Evolutionary conservation across 495 filamentous ascomycete species (phyloP).

Genomic region (Jackrogersella minutella): DNA sequence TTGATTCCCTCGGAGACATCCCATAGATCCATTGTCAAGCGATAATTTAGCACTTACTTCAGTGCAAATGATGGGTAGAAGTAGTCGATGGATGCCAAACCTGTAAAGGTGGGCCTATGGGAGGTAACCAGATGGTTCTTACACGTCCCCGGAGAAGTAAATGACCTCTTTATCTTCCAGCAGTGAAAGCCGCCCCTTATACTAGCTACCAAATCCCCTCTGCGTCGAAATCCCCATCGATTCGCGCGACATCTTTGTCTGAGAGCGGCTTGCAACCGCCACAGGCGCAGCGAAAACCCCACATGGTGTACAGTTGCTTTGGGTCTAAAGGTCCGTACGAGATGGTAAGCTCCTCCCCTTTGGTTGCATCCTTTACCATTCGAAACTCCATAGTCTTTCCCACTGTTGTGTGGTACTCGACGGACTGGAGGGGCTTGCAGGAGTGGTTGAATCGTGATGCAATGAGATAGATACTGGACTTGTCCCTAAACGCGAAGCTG

Average conservation of each 20-base stretch:
- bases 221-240: not conserved
- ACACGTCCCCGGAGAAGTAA: no score
- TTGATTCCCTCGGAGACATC: no score
- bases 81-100: no score
- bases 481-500: constrained; percentile 12
- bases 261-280: constrained; percentile 42
- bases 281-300: constrained; percentile 48
- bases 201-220: not conserved
- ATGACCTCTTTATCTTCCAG: no score
- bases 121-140: no score
- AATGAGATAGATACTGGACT: constrained; percentile 40
- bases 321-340: constrained; percentile 42
- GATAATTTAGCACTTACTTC: no score
- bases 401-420: constrained; percentile 24
- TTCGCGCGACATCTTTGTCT: constrained; percentile 24
- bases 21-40: no score
- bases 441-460: constrained; percentile 50
- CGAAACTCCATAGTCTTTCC: constrained; percentile 23
- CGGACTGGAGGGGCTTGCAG: constrained; percentile 32
- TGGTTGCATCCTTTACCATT: constrained; percentile 19
- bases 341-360: constrained; percentile 46
- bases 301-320: constrained; percentile 36
- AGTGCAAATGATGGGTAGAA: no score
- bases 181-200: no score
- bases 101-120: no score